Evolutionary conservation across 2,329 filamentous ascomycete species (phyloP).

Genomic region (Monilinia polystroma): DNA sequence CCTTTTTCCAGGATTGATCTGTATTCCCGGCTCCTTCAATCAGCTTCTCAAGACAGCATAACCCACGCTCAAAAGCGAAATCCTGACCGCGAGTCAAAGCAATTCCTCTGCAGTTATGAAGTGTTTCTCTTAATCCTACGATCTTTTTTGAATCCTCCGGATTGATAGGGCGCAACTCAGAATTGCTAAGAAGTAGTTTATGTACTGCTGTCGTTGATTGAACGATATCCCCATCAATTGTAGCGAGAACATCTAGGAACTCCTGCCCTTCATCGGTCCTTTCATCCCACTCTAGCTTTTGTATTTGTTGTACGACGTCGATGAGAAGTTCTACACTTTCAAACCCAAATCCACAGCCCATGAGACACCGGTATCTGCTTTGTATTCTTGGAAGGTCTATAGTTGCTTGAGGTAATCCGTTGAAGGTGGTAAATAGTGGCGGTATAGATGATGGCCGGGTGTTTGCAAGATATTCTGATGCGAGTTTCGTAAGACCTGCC

Average conservation of each 20-base stretch:
- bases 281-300: slow-evolving; percentile 16
- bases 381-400: slow-evolving; percentile 28
- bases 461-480: slow-evolving; percentile 37
- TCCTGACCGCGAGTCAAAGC: slow-evolving; percentile 5
- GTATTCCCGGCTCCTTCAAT: not conserved
- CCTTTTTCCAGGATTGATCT: not conserved
- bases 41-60: slow-evolving; percentile 27
- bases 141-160: slow-evolving; percentile 23
- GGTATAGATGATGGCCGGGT: slow-evolving; percentile 30
- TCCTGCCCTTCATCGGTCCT: slow-evolving; percentile 4
- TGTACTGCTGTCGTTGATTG: slow-evolving; percentile 35
- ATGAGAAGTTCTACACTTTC: slow-evolving; percentile 34
- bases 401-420: slow-evolving; percentile 11
- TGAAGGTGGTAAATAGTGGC: slow-evolving; percentile 24
- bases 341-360: slow-evolving; percentile 41
- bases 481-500: slow-evolving; percentile 39
- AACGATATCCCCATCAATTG: slow-evolving; percentile 40
- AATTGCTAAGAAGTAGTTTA: slow-evolving; percentile 29
- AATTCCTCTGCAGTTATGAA: slow-evolving; percentile 23
- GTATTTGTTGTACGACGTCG: slow-evolving; percentile 28
- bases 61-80: slow-evolving; percentile 30
- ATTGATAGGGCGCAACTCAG: slow-evolving; percentile 27
- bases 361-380: slow-evolving; percentile 38
- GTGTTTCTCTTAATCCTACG: slow-evolving; percentile 16
- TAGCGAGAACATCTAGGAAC: slow-evolving; percentile 34